Evolutionary conservation across 2,329 filamentous ascomycete species (phyloP), one percentile per base, ranked within the genome.

Genomic region (Grosmannia clavigera): DNA sequence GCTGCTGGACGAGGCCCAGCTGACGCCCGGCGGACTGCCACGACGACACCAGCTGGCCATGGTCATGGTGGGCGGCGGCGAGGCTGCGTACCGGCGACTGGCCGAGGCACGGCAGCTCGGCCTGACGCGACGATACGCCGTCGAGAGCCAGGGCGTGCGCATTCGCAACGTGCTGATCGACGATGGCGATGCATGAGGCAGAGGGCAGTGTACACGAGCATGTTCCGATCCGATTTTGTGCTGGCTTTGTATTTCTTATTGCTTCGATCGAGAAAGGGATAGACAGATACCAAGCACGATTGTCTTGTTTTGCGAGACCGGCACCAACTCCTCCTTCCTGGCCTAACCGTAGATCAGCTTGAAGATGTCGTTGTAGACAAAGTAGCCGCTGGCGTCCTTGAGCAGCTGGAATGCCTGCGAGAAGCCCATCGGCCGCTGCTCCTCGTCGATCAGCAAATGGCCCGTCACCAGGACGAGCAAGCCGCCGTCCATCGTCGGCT

Each of bases 311-410:
- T 31, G 29, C 29, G 29, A 31, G 29, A 31, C 22, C 7, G 29
- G 29, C 29, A 22, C 29, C 35, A 38, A 38, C 35, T 6, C 35
- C 12, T 35, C 33, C 12, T 6, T 33, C n/a, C 16, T 5, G 12
- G n/a, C 22, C 53, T 64, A 82, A 70, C 75, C 79, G 75, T 88
- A 92, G 67, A 96, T 82, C 64, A 97, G 83, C 76, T 89, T 89
- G 85, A 97, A 97, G 72, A 97, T 77, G 74, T 97, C 92, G 80
- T 97, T 96, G 78, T 86, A 86, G 71, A 97, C 88, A 73, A 83
- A 96, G 79, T 87, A 96, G 67, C 84, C 86, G 57, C 69, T 66
- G 33, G 74, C 74, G 60, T 90, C 87, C 63, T 84, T 85, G 65
- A 84, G 74, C 64, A 97, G 86, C 74, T 95, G 88, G 82, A 97